These are phyloP conservation scores for Austroboletus novae-zelandiae DNA, from an alignment of 1,284 basidiomycete genomes.

Conservation along the genomic window DNA sequence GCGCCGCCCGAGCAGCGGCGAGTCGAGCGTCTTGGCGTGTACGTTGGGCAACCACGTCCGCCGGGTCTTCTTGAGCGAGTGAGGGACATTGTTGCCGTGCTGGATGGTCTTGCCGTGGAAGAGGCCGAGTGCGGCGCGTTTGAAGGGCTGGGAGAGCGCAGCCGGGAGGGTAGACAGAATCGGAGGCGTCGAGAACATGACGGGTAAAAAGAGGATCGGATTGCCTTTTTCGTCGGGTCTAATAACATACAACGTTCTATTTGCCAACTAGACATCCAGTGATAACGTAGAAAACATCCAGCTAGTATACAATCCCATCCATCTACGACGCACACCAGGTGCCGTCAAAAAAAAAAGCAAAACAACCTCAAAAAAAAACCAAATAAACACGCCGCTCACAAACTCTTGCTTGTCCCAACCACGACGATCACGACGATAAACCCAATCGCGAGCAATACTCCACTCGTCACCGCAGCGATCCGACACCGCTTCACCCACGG, in stretches of 20 bases:
- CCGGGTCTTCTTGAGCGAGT: constrained; percentile 90
- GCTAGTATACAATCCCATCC: too few species aligned
- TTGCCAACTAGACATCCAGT: too few species aligned
- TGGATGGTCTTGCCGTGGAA: constrained; percentile 79
- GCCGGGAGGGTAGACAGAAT: constrained; percentile 27
- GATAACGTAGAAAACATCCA: too few species aligned
- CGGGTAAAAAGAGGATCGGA: not conserved
- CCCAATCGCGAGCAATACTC: constrained; percentile 36
- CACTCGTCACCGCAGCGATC: constrained; percentile 43
- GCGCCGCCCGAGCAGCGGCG: constrained; percentile 57
- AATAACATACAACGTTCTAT: too few species aligned
- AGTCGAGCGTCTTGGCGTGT: constrained; percentile 69
- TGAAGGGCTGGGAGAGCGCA: constrained; percentile 62
- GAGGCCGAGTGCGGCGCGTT: constrained; percentile 70
- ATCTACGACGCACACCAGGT: too few species aligned
- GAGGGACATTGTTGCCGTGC: constrained; percentile 88
- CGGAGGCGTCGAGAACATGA: constrained; percentile 23
- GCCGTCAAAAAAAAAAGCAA: too few species aligned
- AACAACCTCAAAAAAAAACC: too few species aligned
- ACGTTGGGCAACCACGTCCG: constrained; percentile 88
- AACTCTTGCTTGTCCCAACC: not conserved
- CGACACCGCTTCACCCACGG: constrained; percentile 48
- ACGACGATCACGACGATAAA: constrained; percentile 42
- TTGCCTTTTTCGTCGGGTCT: constrained; percentile 5
- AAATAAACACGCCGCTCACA: not conserved